phyloP scores from a whole-genome alignment of 2,329 filamentous ascomycete species.

The Chaetomiaceae sp. region DNA sequence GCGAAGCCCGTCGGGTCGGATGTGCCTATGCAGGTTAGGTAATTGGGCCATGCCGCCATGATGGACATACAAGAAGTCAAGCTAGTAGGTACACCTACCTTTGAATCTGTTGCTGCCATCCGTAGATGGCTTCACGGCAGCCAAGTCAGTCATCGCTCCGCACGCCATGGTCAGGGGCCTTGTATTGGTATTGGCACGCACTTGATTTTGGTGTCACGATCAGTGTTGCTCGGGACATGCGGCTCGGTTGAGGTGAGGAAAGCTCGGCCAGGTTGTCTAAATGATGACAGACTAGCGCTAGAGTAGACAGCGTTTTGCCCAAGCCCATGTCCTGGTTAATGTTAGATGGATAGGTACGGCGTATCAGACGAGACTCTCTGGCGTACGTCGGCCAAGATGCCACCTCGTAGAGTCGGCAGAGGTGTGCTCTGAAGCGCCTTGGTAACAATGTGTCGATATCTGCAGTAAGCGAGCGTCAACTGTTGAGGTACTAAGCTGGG shows the following conservation, averaged over 20 bases:
- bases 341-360: not conserved
- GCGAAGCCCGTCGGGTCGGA: too few species aligned
- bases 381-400: constrained; percentile 32
- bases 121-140: too few species aligned
- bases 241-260: not conserved
- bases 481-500: not conserved
- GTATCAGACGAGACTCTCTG: not conserved
- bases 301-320: constrained; percentile 31
- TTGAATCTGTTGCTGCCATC: too few species aligned
- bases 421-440: constrained; percentile 7
- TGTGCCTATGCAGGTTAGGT: too few species aligned
- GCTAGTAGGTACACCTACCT: too few species aligned
- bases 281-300: constrained; percentile 29
- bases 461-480: constrained; percentile 4
- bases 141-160: too few species aligned
- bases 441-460: constrained; percentile 25
- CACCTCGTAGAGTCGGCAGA: constrained; percentile 21
- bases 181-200: too few species aligned
- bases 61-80: too few species aligned
- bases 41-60: too few species aligned
- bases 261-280: constrained; percentile 20
- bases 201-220: constrained; percentile 21
- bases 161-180: too few species aligned
- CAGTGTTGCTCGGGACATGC: constrained; percentile 21
- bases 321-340: constrained; percentile 33